Percentiles rank a stretch among this genome's conserved stretches.
Evolutionary conservation across 257 asterid genomes (phyloP).

Genomic region (Solanum clarkiae): DNA sequence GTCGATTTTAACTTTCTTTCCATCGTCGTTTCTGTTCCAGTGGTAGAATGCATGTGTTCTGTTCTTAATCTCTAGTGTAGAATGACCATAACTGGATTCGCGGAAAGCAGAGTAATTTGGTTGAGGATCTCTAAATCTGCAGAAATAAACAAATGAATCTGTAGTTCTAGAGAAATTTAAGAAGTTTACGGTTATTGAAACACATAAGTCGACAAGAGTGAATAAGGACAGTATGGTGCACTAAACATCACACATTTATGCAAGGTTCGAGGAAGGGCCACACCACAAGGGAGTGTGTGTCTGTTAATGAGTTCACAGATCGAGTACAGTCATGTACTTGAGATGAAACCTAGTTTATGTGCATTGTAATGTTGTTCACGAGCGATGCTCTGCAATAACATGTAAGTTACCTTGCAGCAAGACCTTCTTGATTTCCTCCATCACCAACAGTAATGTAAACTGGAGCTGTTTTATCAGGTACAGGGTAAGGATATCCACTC

Average conservation of each 20-base stretch:
- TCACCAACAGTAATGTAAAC: conserved; percentile 91
- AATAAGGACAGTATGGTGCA: background rate
- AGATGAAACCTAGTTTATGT: background rate
- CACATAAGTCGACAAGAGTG: background rate
- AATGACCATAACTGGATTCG: conserved; percentile 95
- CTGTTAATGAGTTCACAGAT: background rate
- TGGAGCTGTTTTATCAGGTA: conserved; percentile 82
- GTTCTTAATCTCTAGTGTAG: conserved; percentile 72
- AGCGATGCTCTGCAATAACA: background rate
- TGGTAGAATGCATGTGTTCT: conserved; percentile 78
- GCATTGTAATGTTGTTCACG: background rate
- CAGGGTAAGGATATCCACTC: conserved; percentile 42
- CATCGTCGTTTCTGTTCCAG: conserved; percentile 90
- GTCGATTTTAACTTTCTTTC: conserved; percentile 62
- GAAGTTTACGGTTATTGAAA: background rate
- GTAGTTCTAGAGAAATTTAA: background rate
- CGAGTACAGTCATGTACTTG: background rate
- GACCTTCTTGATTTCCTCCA: conserved; percentile 99
- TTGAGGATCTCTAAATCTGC: conserved; percentile 82
- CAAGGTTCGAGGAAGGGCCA: background rate
- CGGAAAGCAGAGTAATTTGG: conserved; percentile 91
- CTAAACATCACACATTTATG: background rate
- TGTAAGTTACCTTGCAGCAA: conserved; percentile 48
- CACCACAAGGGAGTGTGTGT: background rate
- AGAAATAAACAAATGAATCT: background rate